Base-by-base conservation (phyloP, 139 green algal genomes). In the Edaphochlamys debaryana region DNA sequence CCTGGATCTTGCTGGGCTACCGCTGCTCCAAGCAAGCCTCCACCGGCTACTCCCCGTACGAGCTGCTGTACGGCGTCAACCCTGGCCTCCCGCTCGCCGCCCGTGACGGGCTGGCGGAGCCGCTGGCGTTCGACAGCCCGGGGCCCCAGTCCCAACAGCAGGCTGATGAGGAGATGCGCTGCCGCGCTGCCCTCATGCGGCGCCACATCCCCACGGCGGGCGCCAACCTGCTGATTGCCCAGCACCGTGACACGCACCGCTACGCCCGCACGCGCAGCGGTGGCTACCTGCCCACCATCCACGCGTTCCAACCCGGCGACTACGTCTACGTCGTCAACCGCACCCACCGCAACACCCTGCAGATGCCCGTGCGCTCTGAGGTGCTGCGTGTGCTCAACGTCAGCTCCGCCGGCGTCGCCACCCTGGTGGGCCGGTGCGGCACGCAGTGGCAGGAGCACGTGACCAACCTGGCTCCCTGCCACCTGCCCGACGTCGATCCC, bases 201-300 rank as follows among this genome's bases (percentile, higher is more conserved):
- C 32, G 25, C 5, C 0, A 50, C 17, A 45, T 32, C 4, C 62
- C 58, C 1, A 30, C 48, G 0, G 73, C 73, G 13, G 67, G 38
- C 27, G 17, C 73, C 7, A 80, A 86, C 58, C 37, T 89, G 27
- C 41, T 50, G 32, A 89, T 86, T 48, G 71, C 85, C 0, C 85
- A 89, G 74, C 79, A 86, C 56, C 25, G 85, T 0, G 85, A 89
- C 56, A 63, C 20, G 1, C 70, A 60, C 37, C 64, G 71, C 3
- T 89, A 89, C 40, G 37, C 50, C 1, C 50, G 30, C 3, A 40
- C 79, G 0, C 56, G 86, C 22, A 62, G 41, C 11, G 72, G 85
- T 22, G 42, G 37, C 4, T 86, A 86, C 25, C 25, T 25, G 40
- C 64, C 79, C 34, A 66, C 56, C 5, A 0, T 50, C 1, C 0